Evolutionary conservation across 2,329 filamentous ascomycete genomes (phyloP).

Genomic region (Ophiocordyceps camponoti-floridani): DNA sequence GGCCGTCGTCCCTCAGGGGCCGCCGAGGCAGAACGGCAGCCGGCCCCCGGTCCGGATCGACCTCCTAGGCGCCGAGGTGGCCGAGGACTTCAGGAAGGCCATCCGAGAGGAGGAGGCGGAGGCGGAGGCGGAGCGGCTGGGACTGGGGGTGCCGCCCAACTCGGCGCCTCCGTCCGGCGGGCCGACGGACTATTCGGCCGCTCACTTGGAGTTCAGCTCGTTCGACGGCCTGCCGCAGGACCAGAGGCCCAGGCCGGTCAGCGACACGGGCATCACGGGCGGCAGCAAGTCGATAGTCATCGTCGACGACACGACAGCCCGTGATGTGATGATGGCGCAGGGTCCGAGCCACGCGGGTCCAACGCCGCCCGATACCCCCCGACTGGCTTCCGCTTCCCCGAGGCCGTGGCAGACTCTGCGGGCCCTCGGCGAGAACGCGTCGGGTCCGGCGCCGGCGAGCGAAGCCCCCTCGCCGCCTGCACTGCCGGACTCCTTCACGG

Average conservation of each 20-base stretch:
- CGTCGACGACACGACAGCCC: constrained; percentile 47
- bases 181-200: constrained; percentile 23
- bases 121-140: constrained; percentile 10
- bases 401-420: constrained; percentile 35
- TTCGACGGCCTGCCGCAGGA: constrained; percentile 16
- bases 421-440: constrained; percentile 29
- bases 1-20: constrained; percentile 39
- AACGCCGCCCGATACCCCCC: constrained; percentile 47
- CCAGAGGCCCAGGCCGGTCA: constrained; percentile 22
- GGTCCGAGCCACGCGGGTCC: constrained; percentile 29
- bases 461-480: constrained; percentile 25
- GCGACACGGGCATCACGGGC: constrained; percentile 45
- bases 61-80: constrained; percentile 58
- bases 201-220: constrained; percentile 20
- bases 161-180: constrained; percentile 10
- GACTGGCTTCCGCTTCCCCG: constrained; percentile 14
- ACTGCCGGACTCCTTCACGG: constrained; percentile 25
- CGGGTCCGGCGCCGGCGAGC: constrained; percentile 15
- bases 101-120: constrained; percentile 50
- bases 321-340: constrained; percentile 21
- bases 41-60: constrained; percentile 54
- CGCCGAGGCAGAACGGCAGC: constrained; percentile 21
- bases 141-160: constrained; percentile 6
- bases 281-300: constrained; percentile 89
- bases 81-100: constrained; percentile 62